Percentiles rank a stretch among this genome's conserved stretches.
These are phyloP conservation scores for Rhodotorula sp. DNA, from an alignment of 1,284 basidiomycete species.

Conservation along the genomic window DNA sequence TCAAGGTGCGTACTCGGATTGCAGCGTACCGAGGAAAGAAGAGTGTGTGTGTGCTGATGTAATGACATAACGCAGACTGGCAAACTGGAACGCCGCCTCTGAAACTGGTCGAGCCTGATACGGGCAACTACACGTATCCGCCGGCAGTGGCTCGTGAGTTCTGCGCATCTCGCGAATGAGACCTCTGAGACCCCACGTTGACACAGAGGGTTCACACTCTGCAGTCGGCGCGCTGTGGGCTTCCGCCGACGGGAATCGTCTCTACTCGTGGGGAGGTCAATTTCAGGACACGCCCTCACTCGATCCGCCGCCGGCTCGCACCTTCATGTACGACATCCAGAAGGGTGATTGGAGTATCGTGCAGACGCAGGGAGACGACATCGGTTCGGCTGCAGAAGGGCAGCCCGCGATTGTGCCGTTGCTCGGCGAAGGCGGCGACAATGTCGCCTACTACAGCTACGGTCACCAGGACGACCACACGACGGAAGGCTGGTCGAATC, in stretches of 20 bases:
- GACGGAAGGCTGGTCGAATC: constrained; percentile 40
- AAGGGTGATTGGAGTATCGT: constrained; percentile 29
- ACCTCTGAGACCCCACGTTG: neutral
- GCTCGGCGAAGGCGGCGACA: constrained; percentile 27
- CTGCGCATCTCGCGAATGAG: neutral
- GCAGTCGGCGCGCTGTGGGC: constrained; percentile 42
- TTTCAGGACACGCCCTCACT: constrained; percentile 40
- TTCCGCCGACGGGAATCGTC: constrained; percentile 20
- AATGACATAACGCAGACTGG: constrained; percentile 25
- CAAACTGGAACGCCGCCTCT: constrained; percentile 41
- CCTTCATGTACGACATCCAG: constrained; percentile 38
- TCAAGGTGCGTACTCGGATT: constrained; percentile 3
- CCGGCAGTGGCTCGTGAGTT: constrained; percentile 41
- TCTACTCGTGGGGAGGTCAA: constrained; percentile 43
- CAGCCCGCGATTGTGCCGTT: constrained; percentile 35
- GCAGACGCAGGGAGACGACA: constrained; percentile 33
- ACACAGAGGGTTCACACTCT: no score
- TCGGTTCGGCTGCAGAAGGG: constrained; percentile 42
- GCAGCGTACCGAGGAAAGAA: neutral
- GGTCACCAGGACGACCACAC: constrained; percentile 43
- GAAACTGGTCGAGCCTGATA: constrained; percentile 40
- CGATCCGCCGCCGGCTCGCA: constrained; percentile 31
- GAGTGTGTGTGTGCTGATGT: neutral
- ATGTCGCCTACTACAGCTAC: constrained; percentile 40
- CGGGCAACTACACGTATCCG: constrained; percentile 38